Evolutionary conservation across 345 rosid species (phyloP).

Genomic region (Populus alba): DNA sequence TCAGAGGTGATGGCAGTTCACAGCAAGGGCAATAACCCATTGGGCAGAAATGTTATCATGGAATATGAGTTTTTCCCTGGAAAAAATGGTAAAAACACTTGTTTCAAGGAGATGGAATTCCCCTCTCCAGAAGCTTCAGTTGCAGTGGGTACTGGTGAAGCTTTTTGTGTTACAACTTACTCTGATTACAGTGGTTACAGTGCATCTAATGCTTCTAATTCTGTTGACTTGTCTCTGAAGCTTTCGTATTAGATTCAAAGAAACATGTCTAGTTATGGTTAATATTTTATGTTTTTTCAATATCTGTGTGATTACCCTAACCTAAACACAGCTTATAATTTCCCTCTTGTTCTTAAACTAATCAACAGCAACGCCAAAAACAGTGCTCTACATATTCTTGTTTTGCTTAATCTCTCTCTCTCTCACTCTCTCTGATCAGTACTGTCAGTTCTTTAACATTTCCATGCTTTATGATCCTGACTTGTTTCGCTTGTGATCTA

Average conservation of each 20-base stretch:
- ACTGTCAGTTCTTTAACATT: background rate
- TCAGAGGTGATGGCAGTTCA: conserved; percentile 32
- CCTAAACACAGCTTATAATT: conserved; percentile 34
- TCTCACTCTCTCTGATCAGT: conserved; percentile 29
- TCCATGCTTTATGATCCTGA: conserved; percentile 37
- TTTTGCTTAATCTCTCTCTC: conserved; percentile 17
- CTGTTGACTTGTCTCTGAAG: conserved; percentile 85
- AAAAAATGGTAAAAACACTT: conserved; percentile 22
- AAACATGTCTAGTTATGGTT: conserved; percentile 19
- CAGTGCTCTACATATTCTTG: conserved; percentile 32
- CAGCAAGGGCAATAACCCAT: conserved; percentile 31
- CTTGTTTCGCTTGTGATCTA: conserved; percentile 19
- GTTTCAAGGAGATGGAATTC: conserved; percentile 39
- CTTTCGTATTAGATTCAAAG: conserved; percentile 43
- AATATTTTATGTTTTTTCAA: background rate
- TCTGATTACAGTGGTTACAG: conserved; percentile 18
- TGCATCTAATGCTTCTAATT: conserved; percentile 33
- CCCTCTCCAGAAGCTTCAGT: conserved; percentile 32
- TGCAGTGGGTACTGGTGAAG: conserved; percentile 29
- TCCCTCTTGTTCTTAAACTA: conserved; percentile 39
- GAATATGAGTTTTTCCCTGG: conserved; percentile 78
- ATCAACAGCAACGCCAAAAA: conserved; percentile 20
- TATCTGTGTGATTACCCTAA: conserved; percentile 13
- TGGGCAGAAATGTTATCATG: conserved; percentile 31
- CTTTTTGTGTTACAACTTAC: conserved; percentile 26